Percentiles rank a stretch among this genome's conserved stretches.
These are phyloP conservation scores for Fusarium aywerte DNA, from an alignment of 2,329 filamentous ascomycete genomes.

Conservation along the genomic window DNA sequence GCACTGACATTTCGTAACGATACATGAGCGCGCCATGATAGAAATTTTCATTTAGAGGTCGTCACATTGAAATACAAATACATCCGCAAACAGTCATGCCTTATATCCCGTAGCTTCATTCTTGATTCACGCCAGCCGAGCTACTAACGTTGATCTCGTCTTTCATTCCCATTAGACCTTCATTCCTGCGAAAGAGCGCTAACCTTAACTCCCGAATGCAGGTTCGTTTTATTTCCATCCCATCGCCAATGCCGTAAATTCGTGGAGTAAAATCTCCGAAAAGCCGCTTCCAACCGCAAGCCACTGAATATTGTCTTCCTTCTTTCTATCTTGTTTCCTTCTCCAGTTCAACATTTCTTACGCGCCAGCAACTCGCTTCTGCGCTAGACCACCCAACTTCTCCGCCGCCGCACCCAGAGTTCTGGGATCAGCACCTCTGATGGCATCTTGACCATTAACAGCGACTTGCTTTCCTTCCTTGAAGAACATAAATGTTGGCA, in stretches of 20 bases:
- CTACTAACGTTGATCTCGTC: background rate
- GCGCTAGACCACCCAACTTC: constrained; percentile 53
- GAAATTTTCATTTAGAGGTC: background rate
- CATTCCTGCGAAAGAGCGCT: background rate
- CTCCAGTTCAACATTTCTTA: background rate
- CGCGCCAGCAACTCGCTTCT: constrained; percentile 43
- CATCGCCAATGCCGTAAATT: background rate
- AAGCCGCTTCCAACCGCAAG: background rate
- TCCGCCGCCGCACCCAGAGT: constrained; percentile 50
- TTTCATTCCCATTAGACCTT: background rate
- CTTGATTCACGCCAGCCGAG: background rate
- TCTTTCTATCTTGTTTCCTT: background rate
- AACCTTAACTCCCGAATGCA: constrained; percentile 1
- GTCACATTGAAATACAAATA: background rate
- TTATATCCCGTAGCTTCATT: background rate
- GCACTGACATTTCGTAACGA: background rate
- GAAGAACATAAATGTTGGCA: constrained; percentile 94
- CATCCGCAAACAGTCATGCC: background rate
- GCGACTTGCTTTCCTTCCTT: constrained; percentile 63
- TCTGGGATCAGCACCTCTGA: constrained; percentile 51
- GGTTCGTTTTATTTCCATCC: background rate
- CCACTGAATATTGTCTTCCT: too few relatives aligned
- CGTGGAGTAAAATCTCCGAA: background rate
- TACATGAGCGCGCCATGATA: background rate
- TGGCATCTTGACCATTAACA: constrained; percentile 47